Evolutionary conservation across 1,139 yeast species (phyloP).

Genomic region (Arxiozyma heterogenica): DNA sequence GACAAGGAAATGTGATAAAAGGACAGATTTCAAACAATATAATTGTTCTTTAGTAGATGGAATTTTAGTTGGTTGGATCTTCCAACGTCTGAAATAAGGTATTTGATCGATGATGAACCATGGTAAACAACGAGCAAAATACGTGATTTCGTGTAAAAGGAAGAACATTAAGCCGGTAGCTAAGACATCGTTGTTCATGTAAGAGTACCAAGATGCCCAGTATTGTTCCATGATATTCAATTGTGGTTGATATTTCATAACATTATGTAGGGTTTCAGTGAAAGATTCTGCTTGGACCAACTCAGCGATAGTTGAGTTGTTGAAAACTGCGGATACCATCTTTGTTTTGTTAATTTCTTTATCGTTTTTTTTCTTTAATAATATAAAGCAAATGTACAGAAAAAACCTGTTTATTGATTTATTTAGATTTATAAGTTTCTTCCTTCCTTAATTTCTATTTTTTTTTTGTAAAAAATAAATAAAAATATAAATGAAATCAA

Average conservation of each 20-base stretch:
- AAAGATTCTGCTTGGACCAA: slow-evolving; percentile 28
- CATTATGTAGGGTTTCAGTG: slow-evolving; percentile 31
- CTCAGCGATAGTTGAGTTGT: slow-evolving; percentile 26
- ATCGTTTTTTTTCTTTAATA: too few relatives aligned
- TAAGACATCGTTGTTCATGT: slow-evolving; percentile 62
- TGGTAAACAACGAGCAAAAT: slow-evolving; percentile 77
- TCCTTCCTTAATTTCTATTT: too few relatives aligned
- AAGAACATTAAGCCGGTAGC: slow-evolving; percentile 80
- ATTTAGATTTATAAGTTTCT: too few relatives aligned
- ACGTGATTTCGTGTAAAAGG: slow-evolving; percentile 65
- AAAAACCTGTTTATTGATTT: too few relatives aligned
- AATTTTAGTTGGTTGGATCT: slow-evolving; percentile 70
- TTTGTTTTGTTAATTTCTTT: too few relatives aligned
- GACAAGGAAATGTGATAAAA: slow-evolving; percentile 76
- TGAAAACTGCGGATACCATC: slow-evolving; percentile 27
- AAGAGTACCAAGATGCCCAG: slow-evolving; percentile 76
- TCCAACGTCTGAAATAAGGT: slow-evolving; percentile 67
- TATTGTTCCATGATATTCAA: slow-evolving; percentile 44
- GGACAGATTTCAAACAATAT: slow-evolving; percentile 80
- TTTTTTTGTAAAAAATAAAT: too few relatives aligned
- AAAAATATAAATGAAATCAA: not conserved
- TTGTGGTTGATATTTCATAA: slow-evolving; percentile 33
- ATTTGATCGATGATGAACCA: slow-evolving; percentile 73
- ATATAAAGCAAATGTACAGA: too few relatives aligned
- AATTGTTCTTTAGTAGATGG: slow-evolving; percentile 78